phyloP scores from a whole-genome alignment of 176 grass and related monocot genomes.

The Oryza glumipatula region DNA sequence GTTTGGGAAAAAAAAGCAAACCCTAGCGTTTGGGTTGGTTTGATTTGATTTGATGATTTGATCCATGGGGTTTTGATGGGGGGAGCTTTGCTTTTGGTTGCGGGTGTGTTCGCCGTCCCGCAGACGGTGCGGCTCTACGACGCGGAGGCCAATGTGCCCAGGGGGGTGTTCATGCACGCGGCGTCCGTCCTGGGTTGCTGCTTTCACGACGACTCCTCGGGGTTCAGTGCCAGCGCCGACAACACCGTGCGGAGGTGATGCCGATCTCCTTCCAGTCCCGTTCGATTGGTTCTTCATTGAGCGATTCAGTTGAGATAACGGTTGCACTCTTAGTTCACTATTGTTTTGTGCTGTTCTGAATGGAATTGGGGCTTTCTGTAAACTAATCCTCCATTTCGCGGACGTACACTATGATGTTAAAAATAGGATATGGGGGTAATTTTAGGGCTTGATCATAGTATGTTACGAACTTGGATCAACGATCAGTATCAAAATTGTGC shows the following conservation, averaged over 20 bases:
- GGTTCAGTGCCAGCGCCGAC: conserved; percentile 53
- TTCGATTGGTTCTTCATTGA: conserved; percentile 1
- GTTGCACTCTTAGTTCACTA: background rate
- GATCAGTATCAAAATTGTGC: background rate
- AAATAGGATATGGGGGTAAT: background rate
- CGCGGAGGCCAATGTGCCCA: conserved; percentile 41
- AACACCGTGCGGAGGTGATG: conserved; percentile 57
- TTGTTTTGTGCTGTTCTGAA: background rate
- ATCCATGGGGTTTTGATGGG: background rate
- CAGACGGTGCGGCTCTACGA: conserved; percentile 72
- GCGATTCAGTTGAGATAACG: conserved; percentile 1
- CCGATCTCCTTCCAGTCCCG: background rate
- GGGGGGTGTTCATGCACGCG: conserved; percentile 49
- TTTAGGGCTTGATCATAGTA: background rate
- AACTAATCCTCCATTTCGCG: background rate
- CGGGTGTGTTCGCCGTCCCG: background rate
- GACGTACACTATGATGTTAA: background rate
- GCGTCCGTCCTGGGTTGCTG: conserved; percentile 70
- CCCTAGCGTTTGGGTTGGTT: conserved; percentile 9
- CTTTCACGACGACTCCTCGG: conserved; percentile 60
- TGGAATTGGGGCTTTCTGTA: background rate
- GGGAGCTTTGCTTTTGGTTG: conserved; percentile 10
- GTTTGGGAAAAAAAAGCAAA: background rate
- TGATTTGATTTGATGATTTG: background rate
- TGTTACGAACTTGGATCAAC: background rate